Base-by-base conservation (phyloP, 768 basidiomycete genomes). In the Boletus rex-veris region DNA sequence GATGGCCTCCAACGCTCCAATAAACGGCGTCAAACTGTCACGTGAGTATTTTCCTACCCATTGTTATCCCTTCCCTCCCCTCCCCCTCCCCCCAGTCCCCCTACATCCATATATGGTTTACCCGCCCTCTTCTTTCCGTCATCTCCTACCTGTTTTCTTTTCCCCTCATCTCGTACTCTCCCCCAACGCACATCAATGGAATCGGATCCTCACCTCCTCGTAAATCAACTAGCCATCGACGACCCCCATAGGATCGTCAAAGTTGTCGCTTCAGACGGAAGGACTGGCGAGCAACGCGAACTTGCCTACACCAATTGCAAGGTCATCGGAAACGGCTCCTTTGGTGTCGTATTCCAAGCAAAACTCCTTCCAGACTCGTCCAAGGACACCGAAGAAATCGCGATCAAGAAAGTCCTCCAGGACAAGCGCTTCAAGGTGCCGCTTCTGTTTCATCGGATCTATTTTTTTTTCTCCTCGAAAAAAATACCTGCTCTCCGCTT, bases 391-490 rank as follows among this genome's bases (percentile, higher is more conserved):
- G 88, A 89, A 54, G 93, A 98, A 62, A 97, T 99, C 67, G 97
- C 97, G 46, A 99, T 99, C 82, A 99, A 99, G 91, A 98, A 98
- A 80, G 97, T 99, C 47, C 75, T 99, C 58, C 97, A 99, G 80
- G 97, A 99, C 78, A 99, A 99, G 81, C 85, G 97, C 62, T 99
- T 99, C 89, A 99, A 99, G 92, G 96, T 95, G 57, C 58, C 81
- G 75, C 38, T 52, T 44, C 38, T 37, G 4, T 48, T 44, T 30
- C 30, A 14, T 59, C 3, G 5, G 24, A 50, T 50, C 45, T 1
- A n/a, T 15, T 35, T 42, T 45, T 58, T 64, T 49, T 56, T 60
- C 56, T 15, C 6, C 4, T 8, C 37, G 15, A 7, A 16, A 38
- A 38, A 15, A 18, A 38, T n/a, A 16, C n/a, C 15, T 16, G 12